Evolutionary conservation across 495 filamentous ascomycete species (phyloP).

Genomic region (Lineolata rhizophorae): DNA sequence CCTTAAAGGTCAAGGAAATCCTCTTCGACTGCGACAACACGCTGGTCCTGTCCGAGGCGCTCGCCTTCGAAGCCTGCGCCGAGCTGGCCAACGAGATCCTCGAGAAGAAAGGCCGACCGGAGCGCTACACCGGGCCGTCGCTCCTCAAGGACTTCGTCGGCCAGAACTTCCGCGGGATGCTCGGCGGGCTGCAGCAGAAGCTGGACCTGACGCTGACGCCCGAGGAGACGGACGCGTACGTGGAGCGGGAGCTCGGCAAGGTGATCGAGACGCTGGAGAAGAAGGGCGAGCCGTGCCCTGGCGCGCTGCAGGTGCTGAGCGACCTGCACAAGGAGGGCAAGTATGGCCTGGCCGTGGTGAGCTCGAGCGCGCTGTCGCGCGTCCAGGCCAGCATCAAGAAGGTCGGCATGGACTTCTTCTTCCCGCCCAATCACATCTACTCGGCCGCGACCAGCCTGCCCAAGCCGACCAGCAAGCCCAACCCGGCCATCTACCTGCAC

Average conservation of each 20-base stretch:
- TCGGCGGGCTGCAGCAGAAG: conserved; percentile 50
- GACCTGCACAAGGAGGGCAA: conserved; percentile 35
- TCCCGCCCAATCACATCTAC: conserved; percentile 53
- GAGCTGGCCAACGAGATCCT: conserved; percentile 85
- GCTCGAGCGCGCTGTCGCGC: conserved; percentile 53
- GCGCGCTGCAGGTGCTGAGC: conserved; percentile 45
- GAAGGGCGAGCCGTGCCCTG: conserved; percentile 54
- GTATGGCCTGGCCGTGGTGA: conserved; percentile 69
- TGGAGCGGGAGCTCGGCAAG: conserved; percentile 55
- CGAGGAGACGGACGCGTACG: conserved; percentile 55
- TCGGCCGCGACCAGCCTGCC: conserved; percentile 60
- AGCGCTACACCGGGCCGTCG: conserved; percentile 57
- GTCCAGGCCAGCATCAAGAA: conserved; percentile 66
- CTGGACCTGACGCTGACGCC: conserved; percentile 44
- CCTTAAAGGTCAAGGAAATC: conserved; percentile 46
- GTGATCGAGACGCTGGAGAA: conserved; percentile 60
- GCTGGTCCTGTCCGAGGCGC: conserved; percentile 73
- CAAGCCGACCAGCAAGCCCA: conserved; percentile 71
- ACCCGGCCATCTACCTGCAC: conserved; percentile 78
- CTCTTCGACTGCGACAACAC: conserved; percentile 98
- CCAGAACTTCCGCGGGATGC: conserved; percentile 92
- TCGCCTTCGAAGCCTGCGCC: conserved; percentile 88
- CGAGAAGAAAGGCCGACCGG: conserved; percentile 34
- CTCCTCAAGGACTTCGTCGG: conserved; percentile 83
- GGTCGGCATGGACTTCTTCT: conserved; percentile 60